Base-by-base conservation (phyloP, 768 basidiomycete species). In the Favolaschia claudopus region DNA sequence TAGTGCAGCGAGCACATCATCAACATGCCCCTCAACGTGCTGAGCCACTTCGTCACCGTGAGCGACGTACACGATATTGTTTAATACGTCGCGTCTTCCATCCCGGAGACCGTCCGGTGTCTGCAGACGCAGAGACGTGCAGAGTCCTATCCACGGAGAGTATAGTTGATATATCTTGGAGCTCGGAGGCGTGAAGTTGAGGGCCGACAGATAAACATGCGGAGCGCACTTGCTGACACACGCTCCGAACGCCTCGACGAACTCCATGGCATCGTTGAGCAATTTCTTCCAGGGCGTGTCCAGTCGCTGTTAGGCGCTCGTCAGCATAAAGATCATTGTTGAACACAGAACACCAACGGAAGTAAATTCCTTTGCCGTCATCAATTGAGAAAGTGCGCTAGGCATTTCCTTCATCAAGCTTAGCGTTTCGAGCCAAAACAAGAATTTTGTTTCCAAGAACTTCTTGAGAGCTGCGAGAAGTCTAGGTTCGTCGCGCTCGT, bases 161-260 rank as follows among this genome's bases (percentile, higher is more conserved):
- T 63, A 63, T 1, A 33, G 45, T 40, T 63, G 43, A 31, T 36
- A 22, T 27, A 63, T 49, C 39, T 24, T 46, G 8, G 62, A 63
- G 9, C 12, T 49, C 27, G 38, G 7, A 1, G 55, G 38, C 5
- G 22, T 32, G n/a, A 58, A 63, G 3, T 50, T 13, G 33, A 63
- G 46, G 7, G 62, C 62, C 7, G 62, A 63, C 9, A 63, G 24
- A 45, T 63, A 63, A 7, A 63, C 9, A 27, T 63, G 62, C 5
- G 62, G 56, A n/a, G 56, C 56, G 42, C 62, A 58, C 47, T 63
- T 63, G n/a, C 22, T 15, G 5, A 63, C 52, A 38, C 62, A 63
- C 7, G 42, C 38, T 2, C 48, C 25, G 46, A 63, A 63, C 22
- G 5, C 29, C 25, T 55, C 45, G 15, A 63, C 38, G 28, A 63